Conservation (phyloP, 179 eudicot genomes). For the Carnegiea gigantea region DNA sequence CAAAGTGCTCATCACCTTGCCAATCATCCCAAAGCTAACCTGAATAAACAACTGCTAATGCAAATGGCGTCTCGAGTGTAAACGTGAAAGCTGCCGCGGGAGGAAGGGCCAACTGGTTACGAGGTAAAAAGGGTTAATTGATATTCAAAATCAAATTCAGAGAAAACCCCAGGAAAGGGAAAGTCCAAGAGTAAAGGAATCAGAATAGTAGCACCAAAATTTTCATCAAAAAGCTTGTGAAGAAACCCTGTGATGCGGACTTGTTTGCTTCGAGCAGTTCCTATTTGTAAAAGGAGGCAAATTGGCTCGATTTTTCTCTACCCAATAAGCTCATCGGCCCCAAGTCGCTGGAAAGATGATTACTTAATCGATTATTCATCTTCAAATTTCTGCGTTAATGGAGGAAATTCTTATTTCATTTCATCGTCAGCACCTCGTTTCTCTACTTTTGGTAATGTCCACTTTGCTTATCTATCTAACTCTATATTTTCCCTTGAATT, state of each 20-base stretch:
- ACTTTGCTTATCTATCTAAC: not conserved
- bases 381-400: constrained; percentile 10
- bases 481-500: not conserved
- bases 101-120: not conserved
- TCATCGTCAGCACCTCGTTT: not conserved
- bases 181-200: not conserved
- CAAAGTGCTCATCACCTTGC: too few species aligned
- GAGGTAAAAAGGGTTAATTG: not conserved
- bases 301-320: not conserved
- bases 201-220: not conserved
- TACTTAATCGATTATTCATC: not conserved
- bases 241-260: constrained; percentile 22
- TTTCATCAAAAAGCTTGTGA: not conserved
- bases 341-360: not conserved
- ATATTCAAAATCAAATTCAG: not conserved
- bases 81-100: too few species aligned
- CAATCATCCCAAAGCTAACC: too few species aligned
- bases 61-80: too few species aligned
- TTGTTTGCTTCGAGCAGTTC: constrained; percentile 30
- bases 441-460: constrained; percentile 21
- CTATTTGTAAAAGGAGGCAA: constrained; percentile 22
- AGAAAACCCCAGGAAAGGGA: not conserved
- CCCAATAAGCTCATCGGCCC: constrained; percentile 8
- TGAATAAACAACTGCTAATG: too few species aligned
- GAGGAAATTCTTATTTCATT: not conserved